Base-by-base conservation (phyloP, 129 eudicot genomes). In the Tagetes erecta region DNA sequence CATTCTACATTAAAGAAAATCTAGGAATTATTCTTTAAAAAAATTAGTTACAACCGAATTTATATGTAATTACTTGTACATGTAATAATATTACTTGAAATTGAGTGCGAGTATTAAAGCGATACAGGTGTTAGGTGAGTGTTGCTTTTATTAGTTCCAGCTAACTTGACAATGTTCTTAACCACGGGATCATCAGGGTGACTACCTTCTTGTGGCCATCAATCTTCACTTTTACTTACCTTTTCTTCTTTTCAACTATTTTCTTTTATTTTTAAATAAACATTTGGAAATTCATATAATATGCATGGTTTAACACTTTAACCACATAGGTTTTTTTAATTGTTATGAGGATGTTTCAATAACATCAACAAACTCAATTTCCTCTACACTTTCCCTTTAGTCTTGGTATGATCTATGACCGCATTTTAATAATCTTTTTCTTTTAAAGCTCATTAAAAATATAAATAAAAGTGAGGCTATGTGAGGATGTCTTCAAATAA, bases 141-240 rank as follows among this genome's bases (percentile, higher is more conserved):
- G 45, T 58, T 58, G 64, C 73, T 65, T 65, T 64, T 39, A 75
- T 64, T 75, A 75, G 68, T 42, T 75, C 56, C 73, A 75, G 52
- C 80, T 75, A 75, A 75, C 73, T 65, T 66, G 80, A 75, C 73
- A 75, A 65, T 3, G 64, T 14, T 44, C 55, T 52, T 52, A 65
- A 75, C 80, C 80, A 75, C 80, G 80, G 80, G 80, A 75, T 75
- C 35, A 65, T 52, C 80, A 65, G 30, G 56, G 73, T 30, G 49
- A 44, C 73, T 65, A 31, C 9, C 47, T 41, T 64, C 60, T 74
- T 74, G 78, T 74, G 78, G 71, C 64, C 78, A 74, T 27, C 46
- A 20, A 59, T 38, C 12, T 74, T 38, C 38, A 42, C 79, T 75
- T 75, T 64, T 49, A 41, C 37, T 36, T n/a, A 27, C 41, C 14